Percentiles rank a stretch among this genome's conserved stretches.
Evolutionary conservation across 345 rosid species (phyloP).

Genomic region (Populus deltoides): DNA sequence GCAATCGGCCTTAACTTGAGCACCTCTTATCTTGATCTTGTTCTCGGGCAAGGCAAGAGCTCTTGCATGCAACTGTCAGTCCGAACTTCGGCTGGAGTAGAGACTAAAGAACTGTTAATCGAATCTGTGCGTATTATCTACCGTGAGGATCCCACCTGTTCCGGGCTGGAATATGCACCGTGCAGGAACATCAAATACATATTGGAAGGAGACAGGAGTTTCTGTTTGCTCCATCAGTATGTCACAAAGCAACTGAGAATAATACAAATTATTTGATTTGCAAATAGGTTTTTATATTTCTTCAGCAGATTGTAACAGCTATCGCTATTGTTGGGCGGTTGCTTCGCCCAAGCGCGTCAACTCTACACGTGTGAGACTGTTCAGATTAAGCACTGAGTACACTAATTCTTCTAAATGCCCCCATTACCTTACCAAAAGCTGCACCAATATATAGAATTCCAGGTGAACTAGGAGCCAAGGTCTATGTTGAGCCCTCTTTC

Average conservation of each 20-base stretch:
- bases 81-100: too few species aligned
- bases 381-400: conserved; percentile 49
- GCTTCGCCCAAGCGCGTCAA: neutral
- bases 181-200: conserved; percentile 54
- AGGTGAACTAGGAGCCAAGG: too few species aligned
- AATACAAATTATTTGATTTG: too few species aligned
- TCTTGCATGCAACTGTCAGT: too few species aligned
- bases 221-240: conserved; percentile 54
- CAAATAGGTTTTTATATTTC: too few species aligned
- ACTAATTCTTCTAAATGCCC: conserved; percentile 67
- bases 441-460: conserved; percentile 1
- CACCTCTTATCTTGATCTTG: too few species aligned
- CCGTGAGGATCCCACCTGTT: conserved; percentile 50
- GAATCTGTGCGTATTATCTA: neutral
- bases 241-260: conserved; percentile 7
- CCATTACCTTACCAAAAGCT: conserved; percentile 78
- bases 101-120: too few species aligned
- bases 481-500: too few species aligned
- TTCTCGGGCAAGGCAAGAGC: too few species aligned
- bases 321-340: conserved; percentile 1
- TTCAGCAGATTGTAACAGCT: neutral
- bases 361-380: conserved; percentile 46
- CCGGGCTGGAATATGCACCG: conserved; percentile 69
- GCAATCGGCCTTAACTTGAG: too few species aligned
- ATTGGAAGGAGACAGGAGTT: conserved; percentile 57